phyloP scores from a whole-genome alignment of 2,329 filamentous ascomycete genomes.

The Apiospora hydei region DNA sequence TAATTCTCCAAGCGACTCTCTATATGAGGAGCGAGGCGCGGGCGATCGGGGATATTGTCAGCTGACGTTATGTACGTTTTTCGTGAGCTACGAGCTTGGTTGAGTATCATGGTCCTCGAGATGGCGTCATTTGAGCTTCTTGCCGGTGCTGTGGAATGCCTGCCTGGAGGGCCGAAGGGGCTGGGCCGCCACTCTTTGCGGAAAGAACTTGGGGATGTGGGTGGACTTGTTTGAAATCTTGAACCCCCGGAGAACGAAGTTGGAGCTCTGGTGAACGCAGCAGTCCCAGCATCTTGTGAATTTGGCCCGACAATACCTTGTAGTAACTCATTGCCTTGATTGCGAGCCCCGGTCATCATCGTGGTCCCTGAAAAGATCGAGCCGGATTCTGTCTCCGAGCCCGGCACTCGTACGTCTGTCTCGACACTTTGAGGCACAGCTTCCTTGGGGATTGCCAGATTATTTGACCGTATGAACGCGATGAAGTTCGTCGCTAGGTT shows the following conservation, averaged over 20 bases:
- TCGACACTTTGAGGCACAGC: conserved; percentile 29
- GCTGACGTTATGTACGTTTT: conserved; percentile 47
- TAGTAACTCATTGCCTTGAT: not conserved
- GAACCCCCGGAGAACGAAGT: not conserved
- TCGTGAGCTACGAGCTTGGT: conserved; percentile 51
- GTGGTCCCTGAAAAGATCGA: conserved; percentile 42
- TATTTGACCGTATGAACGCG: conserved; percentile 66
- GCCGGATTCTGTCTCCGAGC: conserved; percentile 34
- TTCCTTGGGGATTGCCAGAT: conserved; percentile 50
- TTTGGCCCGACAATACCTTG: conserved; percentile 28
- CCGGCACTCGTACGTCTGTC: conserved; percentile 30
- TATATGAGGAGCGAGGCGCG: conserved; percentile 56
- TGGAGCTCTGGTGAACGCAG: not conserved
- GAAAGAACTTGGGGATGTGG: not conserved
- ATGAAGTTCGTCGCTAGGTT: conserved; percentile 64
- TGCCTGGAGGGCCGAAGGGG: conserved; percentile 22
- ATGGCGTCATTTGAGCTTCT: conserved; percentile 39
- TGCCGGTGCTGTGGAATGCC: conserved; percentile 32
- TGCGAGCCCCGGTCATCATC: conserved; percentile 33
- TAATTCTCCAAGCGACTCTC: conserved; percentile 61
- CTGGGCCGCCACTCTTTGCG: not conserved
- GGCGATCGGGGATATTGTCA: conserved; percentile 50
- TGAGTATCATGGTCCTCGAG: conserved; percentile 52
- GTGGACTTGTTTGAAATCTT: not conserved
- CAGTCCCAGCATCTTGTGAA: not conserved